Conservation (phyloP, 1,284 basidiomycete species). For the Erythrobasidium hasegawianum region DNA sequence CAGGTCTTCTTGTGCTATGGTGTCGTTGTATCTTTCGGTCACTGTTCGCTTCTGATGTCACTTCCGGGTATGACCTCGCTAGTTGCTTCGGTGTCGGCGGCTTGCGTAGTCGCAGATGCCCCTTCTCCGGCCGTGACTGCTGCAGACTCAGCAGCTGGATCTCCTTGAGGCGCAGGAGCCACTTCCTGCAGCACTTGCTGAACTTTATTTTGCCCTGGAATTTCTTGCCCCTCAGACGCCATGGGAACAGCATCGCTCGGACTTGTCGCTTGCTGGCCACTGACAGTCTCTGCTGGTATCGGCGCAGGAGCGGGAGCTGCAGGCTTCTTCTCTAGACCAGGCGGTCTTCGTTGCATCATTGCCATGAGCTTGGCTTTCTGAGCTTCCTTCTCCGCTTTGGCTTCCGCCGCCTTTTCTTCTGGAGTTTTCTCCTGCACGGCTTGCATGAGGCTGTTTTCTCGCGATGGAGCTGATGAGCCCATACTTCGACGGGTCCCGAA, state of each 20-base stretch:
- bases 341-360: slow-evolving; percentile 3
- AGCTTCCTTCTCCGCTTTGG: not conserved
- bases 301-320: not conserved
- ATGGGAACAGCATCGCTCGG: not conserved
- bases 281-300: slow-evolving; percentile 1
- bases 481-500: slow-evolving; percentile 38
- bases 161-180: not conserved
- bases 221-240: not conserved
- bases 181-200: not conserved
- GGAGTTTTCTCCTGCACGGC: not conserved
- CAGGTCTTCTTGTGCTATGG: too few species aligned
- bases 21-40: too few species aligned
- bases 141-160: not conserved
- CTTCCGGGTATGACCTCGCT: not conserved
- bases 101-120: not conserved
- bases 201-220: not conserved
- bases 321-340: not conserved
- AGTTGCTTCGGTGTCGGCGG: not conserved
- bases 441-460: not conserved
- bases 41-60: not conserved
- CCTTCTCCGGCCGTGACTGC: not conserved
- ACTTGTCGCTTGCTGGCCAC: not conserved
- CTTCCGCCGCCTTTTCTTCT: not conserved
- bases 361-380: slow-evolving; percentile 5
- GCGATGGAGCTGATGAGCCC: slow-evolving; percentile 5